Base-by-base conservation (phyloP, 148 eudicot genomes). In the Rhododendron molle region DNA sequence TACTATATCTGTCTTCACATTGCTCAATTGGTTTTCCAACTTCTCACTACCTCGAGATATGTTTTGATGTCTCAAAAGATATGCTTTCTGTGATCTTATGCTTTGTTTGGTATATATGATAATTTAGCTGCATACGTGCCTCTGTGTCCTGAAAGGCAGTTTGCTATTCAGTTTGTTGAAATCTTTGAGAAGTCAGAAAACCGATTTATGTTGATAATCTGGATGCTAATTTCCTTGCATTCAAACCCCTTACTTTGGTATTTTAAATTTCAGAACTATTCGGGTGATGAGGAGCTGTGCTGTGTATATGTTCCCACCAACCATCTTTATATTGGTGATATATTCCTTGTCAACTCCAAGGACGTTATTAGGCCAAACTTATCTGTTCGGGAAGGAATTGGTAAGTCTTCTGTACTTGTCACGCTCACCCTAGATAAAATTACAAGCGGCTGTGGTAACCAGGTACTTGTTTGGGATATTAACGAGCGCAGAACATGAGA, bases 341-440 rank as follows among this genome's bases (percentile, higher is more conserved):
- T 93, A 76, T 93, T 93, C 84, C 87, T 93, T 26, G 90, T 93
- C 90, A 92, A 91, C 88, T 91, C 94, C 40, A 91, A 88, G 47
- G 96, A 93, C 65, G 90, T 93, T 73, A 92, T 92, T 85, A 89
- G 96, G 85, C 96, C 96, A 21, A 93, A 90, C 84, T 86, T 93
- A 65, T 92, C 96, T 14, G 94, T 93, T 62, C 96, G 96, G 82
- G 94, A 93, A 88, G 96, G 96, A 88, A 93, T 93, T 44, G 96
- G 96, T 93, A 85, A 83, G 89, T 62, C 26, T 18, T 73, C 78
- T 83, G 32, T 69, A 28, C 38, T 50, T 83, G 80, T 49, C 36
- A 14, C 20, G 4, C 44, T 49, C 52, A 14, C 46, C 0, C 44
- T 49, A 49, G 3, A 73, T n/a, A 65, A 43, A 76, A 21, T 38